These are phyloP conservation scores for Candida nemodendra DNA, from an alignment of 805 yeast species.

Conservation along the genomic window DNA sequence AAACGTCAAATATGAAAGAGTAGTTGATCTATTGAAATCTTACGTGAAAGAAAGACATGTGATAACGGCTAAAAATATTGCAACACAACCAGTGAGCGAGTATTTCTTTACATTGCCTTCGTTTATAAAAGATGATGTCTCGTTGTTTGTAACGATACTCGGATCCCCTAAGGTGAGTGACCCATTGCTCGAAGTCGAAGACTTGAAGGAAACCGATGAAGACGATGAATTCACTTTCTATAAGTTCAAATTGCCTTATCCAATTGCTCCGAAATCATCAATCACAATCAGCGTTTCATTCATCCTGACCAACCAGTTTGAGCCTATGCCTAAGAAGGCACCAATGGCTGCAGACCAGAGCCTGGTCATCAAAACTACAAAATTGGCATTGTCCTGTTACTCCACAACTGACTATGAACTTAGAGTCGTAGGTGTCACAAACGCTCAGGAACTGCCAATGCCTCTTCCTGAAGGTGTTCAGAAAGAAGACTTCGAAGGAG, in stretches of 20 bases:
- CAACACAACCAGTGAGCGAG: conserved; percentile 45
- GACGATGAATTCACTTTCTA: conserved; percentile 38
- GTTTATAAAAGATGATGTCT: conserved; percentile 29
- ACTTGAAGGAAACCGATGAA: conserved; percentile 12
- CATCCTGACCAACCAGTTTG: conserved; percentile 45
- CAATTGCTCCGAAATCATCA: conserved; percentile 63
- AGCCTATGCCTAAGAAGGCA: conserved; percentile 65
- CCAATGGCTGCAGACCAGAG: conserved; percentile 60
- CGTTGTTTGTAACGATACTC: conserved; percentile 27
- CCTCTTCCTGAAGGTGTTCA: conserved; percentile 25
- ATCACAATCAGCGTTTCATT: conserved; percentile 48
- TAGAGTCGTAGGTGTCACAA: conserved; percentile 14
- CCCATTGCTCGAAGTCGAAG: conserved; percentile 21
- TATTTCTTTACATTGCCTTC: conserved; percentile 63
- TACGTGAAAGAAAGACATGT: conserved; percentile 61
- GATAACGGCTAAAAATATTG: conserved; percentile 61
- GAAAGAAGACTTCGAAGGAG: conserved; percentile 23
- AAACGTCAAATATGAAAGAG: conserved; percentile 54
- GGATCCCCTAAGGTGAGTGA: conserved; percentile 17
- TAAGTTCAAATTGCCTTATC: conserved; percentile 54
- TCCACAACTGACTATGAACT: conserved; percentile 37
- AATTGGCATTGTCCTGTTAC: conserved; percentile 63
- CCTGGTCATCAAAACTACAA: conserved; percentile 48
- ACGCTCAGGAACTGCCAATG: conserved; percentile 16
- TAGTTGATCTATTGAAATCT: conserved; percentile 62